Percentiles rank a stretch among this genome's conserved stretches.
phyloP scores from a whole-genome alignment of 2,329 filamentous ascomycete genomes.

The Meredithiella fracta region DNA sequence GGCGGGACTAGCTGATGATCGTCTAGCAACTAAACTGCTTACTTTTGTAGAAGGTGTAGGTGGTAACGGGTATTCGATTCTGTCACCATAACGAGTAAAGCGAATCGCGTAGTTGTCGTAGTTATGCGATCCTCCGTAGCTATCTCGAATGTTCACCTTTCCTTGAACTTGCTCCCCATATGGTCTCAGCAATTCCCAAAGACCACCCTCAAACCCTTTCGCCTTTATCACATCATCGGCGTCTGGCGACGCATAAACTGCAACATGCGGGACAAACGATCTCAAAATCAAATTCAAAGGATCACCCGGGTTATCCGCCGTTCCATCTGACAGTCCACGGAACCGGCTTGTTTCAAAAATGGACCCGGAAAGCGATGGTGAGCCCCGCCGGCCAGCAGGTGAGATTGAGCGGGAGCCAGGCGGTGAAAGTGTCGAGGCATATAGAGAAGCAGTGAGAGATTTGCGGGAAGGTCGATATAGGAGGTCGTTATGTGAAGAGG shows the following conservation, averaged over 20 bases:
- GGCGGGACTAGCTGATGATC: slow-evolving; percentile 4
- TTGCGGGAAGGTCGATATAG: slow-evolving; percentile 27
- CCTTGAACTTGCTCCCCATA: slow-evolving; percentile 81
- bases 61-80: slow-evolving; percentile 35
- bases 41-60: slow-evolving; percentile 17
- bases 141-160: slow-evolving; percentile 81
- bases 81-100: slow-evolving; percentile 56
- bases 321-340: slow-evolving; percentile 29
- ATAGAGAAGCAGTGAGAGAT: slow-evolving; percentile 38
- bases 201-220: slow-evolving; percentile 70
- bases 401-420: slow-evolving; percentile 52
- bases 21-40: slow-evolving; percentile 1
- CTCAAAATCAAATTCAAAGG: slow-evolving; percentile 55
- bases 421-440: slow-evolving; percentile 51
- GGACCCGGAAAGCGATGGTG: slow-evolving; percentile 40
- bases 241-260: slow-evolving; percentile 72
- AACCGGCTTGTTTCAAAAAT: slow-evolving; percentile 34
- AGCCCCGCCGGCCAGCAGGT: slow-evolving; percentile 38
- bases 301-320: slow-evolving; percentile 32
- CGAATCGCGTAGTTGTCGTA: slow-evolving; percentile 85
- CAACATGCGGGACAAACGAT: slow-evolving; percentile 78
- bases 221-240: slow-evolving; percentile 62
- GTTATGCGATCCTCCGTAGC: slow-evolving; percentile 62
- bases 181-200: slow-evolving; percentile 73
- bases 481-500: slow-evolving; percentile 6